A percentile compares a stretch with the other conserved stretches of the same genome.
phyloP scores from a whole-genome alignment of 2,329 filamentous ascomycete genomes.

The Simplicillium sp. region DNA sequence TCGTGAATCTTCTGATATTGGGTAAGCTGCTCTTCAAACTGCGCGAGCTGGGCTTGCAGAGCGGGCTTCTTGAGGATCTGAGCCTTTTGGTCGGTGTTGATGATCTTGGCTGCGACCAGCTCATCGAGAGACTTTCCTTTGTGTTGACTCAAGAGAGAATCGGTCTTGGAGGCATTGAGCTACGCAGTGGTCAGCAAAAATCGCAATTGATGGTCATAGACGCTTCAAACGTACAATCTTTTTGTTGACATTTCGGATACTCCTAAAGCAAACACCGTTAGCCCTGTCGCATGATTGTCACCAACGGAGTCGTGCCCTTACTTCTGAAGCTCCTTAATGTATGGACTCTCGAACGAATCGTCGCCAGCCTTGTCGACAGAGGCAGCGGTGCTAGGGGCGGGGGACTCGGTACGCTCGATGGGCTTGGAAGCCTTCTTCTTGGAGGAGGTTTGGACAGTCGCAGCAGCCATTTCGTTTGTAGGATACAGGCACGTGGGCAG shows the following conservation, averaged over 20 bases:
- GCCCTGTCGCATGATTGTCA: too few relatives aligned
- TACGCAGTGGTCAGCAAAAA: conserved; percentile 19
- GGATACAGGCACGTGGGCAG: conserved; percentile 1
- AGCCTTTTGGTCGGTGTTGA: conserved; percentile 73
- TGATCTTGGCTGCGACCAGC: conserved; percentile 59
- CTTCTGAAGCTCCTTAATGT: conserved; percentile 88
- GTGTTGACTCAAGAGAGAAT: conserved; percentile 59
- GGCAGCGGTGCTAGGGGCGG: conserved; percentile 36
- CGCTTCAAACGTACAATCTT: conserved; percentile 62
- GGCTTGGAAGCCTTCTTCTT: conserved; percentile 57
- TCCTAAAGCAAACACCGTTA: conserved; percentile 39
- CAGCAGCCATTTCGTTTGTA: conserved; percentile 45
- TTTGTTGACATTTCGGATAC: conserved; percentile 85
- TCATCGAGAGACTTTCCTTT: conserved; percentile 63
- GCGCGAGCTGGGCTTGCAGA: conserved; percentile 57
- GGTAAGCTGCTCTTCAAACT: conserved; percentile 63
- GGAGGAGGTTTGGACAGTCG: conserved; percentile 49
- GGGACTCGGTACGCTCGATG: conserved; percentile 42
- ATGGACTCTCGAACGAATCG: conserved; percentile 59
- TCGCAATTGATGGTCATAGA: conserved; percentile 1
- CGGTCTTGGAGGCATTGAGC: conserved; percentile 64
- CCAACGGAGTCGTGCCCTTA: conserved; percentile 31
- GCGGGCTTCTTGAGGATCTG: conserved; percentile 69
- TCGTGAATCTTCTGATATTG: conserved; percentile 69
- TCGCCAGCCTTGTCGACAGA: conserved; percentile 43